Evolutionary conservation across 805 yeast genomes (phyloP).

Genomic region (Metschnikowia cerradonensis): DNA sequence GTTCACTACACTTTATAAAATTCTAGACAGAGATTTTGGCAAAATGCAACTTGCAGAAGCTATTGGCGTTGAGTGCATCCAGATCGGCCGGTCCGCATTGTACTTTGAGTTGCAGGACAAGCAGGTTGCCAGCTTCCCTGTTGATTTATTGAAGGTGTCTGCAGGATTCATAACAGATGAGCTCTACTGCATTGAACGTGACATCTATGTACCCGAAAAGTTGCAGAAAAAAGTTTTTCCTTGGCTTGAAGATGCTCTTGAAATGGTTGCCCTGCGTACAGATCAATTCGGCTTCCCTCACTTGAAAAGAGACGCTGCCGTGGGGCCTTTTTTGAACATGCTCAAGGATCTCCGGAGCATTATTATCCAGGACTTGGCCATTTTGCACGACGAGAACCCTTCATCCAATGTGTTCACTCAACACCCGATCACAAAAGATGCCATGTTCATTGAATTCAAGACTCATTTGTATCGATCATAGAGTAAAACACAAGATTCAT

Average conservation of each 20-base stretch:
- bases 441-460: background rate
- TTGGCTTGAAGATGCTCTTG: background rate
- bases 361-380: slow-evolving; percentile 9
- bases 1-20: background rate
- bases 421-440: background rate
- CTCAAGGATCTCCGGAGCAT: background rate
- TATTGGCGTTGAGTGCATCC: background rate
- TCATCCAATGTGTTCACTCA: background rate
- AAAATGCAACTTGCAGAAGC: background rate
- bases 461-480: background rate
- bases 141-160: background rate
- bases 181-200: background rate
- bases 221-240: background rate
- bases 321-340: background rate
- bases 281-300: background rate
- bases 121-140: background rate
- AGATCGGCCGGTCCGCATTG: background rate
- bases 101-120: background rate
- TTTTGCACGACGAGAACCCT: background rate
- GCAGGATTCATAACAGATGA: background rate
- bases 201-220: background rate
- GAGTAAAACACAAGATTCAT: background rate
- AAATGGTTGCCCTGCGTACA: background rate
- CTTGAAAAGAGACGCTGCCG: background rate
- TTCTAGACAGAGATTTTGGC: background rate